Conservation (phyloP, 1,284 basidiomycete genomes). For the Tilletia indica region DNA sequence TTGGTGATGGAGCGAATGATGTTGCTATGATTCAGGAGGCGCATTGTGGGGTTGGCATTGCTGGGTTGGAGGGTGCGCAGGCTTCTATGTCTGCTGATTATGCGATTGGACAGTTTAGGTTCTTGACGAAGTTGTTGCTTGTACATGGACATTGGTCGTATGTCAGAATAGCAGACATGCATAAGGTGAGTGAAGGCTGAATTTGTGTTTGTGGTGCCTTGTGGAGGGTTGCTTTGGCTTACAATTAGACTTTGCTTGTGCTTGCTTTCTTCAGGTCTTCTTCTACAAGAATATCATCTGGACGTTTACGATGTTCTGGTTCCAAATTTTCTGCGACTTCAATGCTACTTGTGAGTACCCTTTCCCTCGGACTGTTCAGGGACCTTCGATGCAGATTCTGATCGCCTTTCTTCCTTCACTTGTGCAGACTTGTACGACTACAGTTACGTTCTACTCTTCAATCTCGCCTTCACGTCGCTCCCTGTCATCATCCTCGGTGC, state of each 20-base stretch:
- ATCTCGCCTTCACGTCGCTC: conserved; percentile 87
- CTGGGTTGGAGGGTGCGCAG: conserved; percentile 93
- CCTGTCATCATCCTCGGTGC: conserved; percentile 91
- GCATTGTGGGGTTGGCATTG: conserved; percentile 89
- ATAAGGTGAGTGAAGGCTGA: conserved; percentile 37
- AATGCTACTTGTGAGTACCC: conserved; percentile 69
- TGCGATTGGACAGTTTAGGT: conserved; percentile 95
- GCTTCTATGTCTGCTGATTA: conserved; percentile 99
- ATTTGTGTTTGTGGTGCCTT: no score
- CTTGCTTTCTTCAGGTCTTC: conserved; percentile 61
- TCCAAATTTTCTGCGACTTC: conserved; percentile 82
- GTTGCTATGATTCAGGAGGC: conserved; percentile 98
- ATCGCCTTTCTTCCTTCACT: background rate
- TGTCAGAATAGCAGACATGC: conserved; percentile 79
- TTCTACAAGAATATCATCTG: conserved; percentile 74
- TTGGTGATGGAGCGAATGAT: conserved; percentile 94
- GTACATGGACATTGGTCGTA: conserved; percentile 97
- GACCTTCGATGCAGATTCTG: background rate
- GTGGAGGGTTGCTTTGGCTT: no score
- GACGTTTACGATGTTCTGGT: conserved; percentile 91
- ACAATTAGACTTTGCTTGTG: background rate
- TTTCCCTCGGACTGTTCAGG: background rate
- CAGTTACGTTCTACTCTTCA: conserved; percentile 65
- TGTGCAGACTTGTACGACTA: conserved; percentile 79
- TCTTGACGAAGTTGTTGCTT: conserved; percentile 80